phyloP scores from a whole-genome alignment of 2,329 filamentous ascomycete species.

The Bipolaris gigantea region DNA sequence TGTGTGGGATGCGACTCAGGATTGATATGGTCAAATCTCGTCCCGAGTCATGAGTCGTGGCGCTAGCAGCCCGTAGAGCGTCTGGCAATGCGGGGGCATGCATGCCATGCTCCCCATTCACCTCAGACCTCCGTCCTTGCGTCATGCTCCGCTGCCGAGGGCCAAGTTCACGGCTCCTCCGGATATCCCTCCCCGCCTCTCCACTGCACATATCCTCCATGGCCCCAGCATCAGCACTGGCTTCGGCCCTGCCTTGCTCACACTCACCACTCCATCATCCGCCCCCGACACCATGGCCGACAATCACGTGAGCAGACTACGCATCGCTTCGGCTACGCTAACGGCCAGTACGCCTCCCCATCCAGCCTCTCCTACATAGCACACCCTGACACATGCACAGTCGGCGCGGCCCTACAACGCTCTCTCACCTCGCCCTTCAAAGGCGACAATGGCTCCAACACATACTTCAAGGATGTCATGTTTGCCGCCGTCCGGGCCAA shows the following conservation, averaged over 20 bases:
- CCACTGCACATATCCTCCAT: neutral
- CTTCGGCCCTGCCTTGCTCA: neutral
- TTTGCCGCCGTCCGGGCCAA: conserved; percentile 37
- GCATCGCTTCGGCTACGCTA: conserved; percentile 35
- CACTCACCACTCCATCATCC: neutral
- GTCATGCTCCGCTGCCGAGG: neutral
- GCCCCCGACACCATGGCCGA: conserved; percentile 25
- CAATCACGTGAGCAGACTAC: conserved; percentile 36
- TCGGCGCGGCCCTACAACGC: conserved; percentile 39
- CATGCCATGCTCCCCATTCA: neutral
- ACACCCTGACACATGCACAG: conserved; percentile 14
- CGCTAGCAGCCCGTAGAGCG: neutral
- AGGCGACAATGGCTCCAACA: conserved; percentile 38
- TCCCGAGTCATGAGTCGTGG: conserved; percentile 17
- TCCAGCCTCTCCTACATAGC: neutral
- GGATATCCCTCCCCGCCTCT: conserved; percentile 3
- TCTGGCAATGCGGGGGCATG: conserved; percentile 1
- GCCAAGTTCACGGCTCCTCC: neutral
- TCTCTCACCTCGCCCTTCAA: conserved; percentile 44
- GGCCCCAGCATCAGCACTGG: neutral
- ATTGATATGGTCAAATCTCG: conserved; percentile 6
- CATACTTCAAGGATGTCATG: conserved; percentile 43
- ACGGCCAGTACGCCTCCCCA: conserved; percentile 32
- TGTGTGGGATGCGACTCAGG: conserved; percentile 18
- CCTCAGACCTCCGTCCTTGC: neutral